phyloP scores from a whole-genome alignment of 139 green algal genomes.

The Pycnococcus provasolii region DNA sequence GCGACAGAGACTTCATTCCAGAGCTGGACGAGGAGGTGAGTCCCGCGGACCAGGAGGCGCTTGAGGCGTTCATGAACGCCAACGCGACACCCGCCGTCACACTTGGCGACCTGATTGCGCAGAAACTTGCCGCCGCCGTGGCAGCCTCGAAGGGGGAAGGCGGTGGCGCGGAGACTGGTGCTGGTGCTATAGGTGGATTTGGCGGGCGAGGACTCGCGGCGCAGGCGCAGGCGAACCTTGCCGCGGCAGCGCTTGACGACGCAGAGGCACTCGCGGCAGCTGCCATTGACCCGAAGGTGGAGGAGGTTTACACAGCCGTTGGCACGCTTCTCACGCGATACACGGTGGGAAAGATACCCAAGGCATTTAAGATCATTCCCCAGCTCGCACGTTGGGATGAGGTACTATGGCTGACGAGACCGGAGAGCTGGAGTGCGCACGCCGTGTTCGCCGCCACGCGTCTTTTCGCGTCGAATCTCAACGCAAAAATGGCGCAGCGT shows the following conservation, averaged over 20 bases:
- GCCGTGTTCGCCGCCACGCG: constrained; percentile 80
- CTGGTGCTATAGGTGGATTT: background rate
- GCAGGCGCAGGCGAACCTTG: background rate
- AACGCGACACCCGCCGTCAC: constrained; percentile 29
- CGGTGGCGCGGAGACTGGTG: constrained; percentile 18
- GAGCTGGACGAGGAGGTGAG: constrained; percentile 47
- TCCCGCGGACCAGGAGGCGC: constrained; percentile 22
- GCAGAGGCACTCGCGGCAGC: constrained; percentile 4
- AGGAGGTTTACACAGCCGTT: constrained; percentile 33
- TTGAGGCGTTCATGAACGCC: constrained; percentile 63
- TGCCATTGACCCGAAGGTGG: constrained; percentile 61
- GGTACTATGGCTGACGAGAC: constrained; percentile 77
- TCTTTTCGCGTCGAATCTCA: constrained; percentile 95
- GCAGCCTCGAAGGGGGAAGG: constrained; percentile 31
- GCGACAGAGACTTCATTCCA: constrained; percentile 26
- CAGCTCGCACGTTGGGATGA: constrained; percentile 94
- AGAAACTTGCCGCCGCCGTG: constrained; percentile 40
- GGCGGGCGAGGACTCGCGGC: constrained; percentile 3
- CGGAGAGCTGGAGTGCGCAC: constrained; percentile 67
- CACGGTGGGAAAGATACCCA: constrained; percentile 75
- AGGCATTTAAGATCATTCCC: constrained; percentile 99
- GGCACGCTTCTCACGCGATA: constrained; percentile 50
- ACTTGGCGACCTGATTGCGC: constrained; percentile 80
- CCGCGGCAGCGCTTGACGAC: no score
- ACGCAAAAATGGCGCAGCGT: constrained; percentile 71